These are phyloP conservation scores for Eucalyptus marginata DNA, from an alignment of 345 rosid species.

Conservation along the genomic window DNA sequence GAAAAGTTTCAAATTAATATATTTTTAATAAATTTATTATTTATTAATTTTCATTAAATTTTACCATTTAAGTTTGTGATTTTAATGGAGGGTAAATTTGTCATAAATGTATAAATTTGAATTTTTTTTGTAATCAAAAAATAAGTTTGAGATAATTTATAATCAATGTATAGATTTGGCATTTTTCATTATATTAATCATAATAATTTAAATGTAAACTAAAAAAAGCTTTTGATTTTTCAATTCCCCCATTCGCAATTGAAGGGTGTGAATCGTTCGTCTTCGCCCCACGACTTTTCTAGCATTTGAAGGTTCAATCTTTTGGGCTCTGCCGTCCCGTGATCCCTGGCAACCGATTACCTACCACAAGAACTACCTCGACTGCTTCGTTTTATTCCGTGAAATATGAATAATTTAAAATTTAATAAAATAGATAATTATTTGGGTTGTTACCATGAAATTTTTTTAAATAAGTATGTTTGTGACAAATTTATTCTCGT, in stretches of 20 bases:
- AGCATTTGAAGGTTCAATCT: neutral
- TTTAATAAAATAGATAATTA: neutral
- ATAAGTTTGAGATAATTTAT: no score
- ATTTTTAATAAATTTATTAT: rapidly evolving
- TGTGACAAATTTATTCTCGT: no score
- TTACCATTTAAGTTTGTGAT: rapidly evolving
- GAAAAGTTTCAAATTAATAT: no score
- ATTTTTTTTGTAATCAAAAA: neutral
- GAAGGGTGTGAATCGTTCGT: neutral
- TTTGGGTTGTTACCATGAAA: no score
- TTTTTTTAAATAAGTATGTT: rapidly evolving
- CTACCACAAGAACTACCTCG: neutral
- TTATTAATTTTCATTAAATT: no score
- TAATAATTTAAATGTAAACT: no score
- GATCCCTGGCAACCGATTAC: neutral
- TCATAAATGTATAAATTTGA: rapidly evolving
- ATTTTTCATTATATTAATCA: no score
- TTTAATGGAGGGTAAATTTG: neutral
- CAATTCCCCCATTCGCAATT: neutral
- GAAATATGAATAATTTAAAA: neutral
- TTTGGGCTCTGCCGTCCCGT: neutral
- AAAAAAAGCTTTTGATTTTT: neutral
- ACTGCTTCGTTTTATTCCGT: neutral
- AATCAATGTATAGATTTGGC: no score
- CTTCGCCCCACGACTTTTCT: neutral